Percentiles rank a stretch among this genome's conserved stretches.
phyloP scores from a whole-genome alignment of 2,329 filamentous ascomycete genomes.

The Alternaria viburni region DNA sequence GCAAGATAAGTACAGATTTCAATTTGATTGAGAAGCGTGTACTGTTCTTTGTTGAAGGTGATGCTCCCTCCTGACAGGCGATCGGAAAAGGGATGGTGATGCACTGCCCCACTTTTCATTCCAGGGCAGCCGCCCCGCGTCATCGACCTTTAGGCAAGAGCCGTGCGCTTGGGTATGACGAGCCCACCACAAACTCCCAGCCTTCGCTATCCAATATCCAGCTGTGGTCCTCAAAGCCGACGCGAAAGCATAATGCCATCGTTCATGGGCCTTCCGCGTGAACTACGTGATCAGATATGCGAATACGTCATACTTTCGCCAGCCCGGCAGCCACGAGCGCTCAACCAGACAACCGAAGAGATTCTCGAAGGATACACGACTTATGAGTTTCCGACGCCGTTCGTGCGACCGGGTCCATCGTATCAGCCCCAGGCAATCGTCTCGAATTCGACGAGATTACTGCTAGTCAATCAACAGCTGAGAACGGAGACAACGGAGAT shows the following conservation, averaged over 20 bases:
- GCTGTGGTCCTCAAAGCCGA: background rate
- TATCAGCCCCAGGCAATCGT: background rate
- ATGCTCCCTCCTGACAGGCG: background rate
- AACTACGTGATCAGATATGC: conserved; percentile 25
- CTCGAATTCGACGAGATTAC: conserved; percentile 4
- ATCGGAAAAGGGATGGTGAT: background rate
- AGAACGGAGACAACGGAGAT: conserved; percentile 12
- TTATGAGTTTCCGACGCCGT: background rate
- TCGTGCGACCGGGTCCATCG: background rate
- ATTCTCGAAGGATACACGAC: background rate
- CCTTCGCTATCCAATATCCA: background rate
- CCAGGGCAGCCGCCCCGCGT: background rate
- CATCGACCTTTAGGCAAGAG: background rate
- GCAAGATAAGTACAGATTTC: background rate
- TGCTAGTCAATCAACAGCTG: conserved; percentile 21
- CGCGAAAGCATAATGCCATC: background rate
- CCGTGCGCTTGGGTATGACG: background rate
- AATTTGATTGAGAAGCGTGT: background rate
- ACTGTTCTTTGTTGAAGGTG: background rate
- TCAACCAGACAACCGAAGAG: conserved; percentile 6
- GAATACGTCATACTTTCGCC: conserved; percentile 10
- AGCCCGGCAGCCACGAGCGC: background rate
- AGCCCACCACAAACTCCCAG: background rate
- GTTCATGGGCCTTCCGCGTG: conserved; percentile 18
- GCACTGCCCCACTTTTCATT: background rate